These are phyloP conservation scores for Apophysomyces elegans DNA, from an alignment of 371 early-diverging fungal genomes.

Conservation along the genomic window DNA sequence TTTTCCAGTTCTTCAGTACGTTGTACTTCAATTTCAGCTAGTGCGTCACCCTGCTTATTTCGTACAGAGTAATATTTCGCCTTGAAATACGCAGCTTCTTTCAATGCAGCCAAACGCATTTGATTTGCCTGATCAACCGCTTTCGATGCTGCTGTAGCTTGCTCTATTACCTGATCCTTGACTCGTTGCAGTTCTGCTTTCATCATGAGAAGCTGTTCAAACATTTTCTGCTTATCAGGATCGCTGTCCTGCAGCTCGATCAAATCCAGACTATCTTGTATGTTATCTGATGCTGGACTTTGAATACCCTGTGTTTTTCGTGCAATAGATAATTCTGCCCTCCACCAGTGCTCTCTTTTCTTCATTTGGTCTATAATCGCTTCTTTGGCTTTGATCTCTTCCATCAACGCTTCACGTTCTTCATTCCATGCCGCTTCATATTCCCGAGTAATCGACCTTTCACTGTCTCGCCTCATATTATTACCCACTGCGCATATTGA, in stretches of 20 bases:
- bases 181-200: conserved; percentile 53
- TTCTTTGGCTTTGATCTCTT: conserved; percentile 47
- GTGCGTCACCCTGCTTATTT: conserved; percentile 34
- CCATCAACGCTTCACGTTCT: conserved; percentile 36
- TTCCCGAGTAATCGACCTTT: neutral
- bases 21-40: conserved; percentile 37
- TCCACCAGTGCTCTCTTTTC: conserved; percentile 60
- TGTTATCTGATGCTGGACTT: conserved; percentile 9
- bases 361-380: conserved; percentile 47
- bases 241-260: conserved; percentile 44
- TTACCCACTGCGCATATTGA: neutral
- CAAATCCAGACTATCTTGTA: conserved; percentile 33
- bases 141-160: conserved; percentile 54
- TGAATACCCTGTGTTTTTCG: conserved; percentile 31
- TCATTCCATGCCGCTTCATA: conserved; percentile 20
- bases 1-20: conserved; percentile 55
- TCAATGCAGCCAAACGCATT: conserved; percentile 56
- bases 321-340: conserved; percentile 53
- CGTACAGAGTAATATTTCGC: conserved; percentile 47
- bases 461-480: neutral
- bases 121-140: conserved; percentile 58
- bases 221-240: conserved; percentile 40
- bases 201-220: conserved; percentile 49
- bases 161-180: conserved; percentile 46
- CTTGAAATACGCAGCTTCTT: conserved; percentile 64